Evolutionary conservation across 495 filamentous ascomycete genomes (phyloP), one percentile per base, ranked within the genome.

Genomic region (Penicillium maclennaniae): DNA sequence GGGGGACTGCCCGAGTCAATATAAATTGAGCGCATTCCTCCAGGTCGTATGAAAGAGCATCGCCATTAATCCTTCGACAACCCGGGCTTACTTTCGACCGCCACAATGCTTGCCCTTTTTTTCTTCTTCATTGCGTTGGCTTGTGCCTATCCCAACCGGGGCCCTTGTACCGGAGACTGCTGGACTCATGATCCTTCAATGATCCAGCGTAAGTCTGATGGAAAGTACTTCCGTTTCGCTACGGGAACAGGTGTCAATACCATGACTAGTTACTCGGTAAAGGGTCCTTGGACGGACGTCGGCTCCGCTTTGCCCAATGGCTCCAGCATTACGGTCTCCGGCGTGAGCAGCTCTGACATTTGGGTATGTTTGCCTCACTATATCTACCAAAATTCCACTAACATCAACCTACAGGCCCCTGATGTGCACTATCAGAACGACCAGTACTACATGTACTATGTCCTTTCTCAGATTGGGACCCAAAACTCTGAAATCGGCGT

Each of bases 401-500:
- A 37, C 27, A 52, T 45, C 16, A 43, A 51, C 20, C 19, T 62
- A 45, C 5, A 87, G 85, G 87, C 87, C 2, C 87, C 87, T 0
- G 85, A 89, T 58, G 79, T 89, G 23, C 61, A 73, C 48, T 66
- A 79, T 28, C 65, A 86, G 1, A 76, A 75, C 37, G 65, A 56
- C 16, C 72, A 68, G 4, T 91, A 89, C 71, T 85, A 87, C 62
- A 74, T 88, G 56, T 90, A 87, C 77, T 92, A 91, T 68, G 73
- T 82, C 1, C 79, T 89, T 43, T 82, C 77, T 34, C 73, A 76
- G 25, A 84, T 87, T 49, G 87, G 87, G 20, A 81, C 76, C 4
- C 81, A 85, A 47, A 71, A 74, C 66, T 83, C 78, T 1, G 74
- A 81, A 55, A 87, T 89, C 49, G 87, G 85, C 21, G 74, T 88